Base-by-base conservation (phyloP, 192 early-diverging fungal species). In the Gaertneriomyces sp. region DNA sequence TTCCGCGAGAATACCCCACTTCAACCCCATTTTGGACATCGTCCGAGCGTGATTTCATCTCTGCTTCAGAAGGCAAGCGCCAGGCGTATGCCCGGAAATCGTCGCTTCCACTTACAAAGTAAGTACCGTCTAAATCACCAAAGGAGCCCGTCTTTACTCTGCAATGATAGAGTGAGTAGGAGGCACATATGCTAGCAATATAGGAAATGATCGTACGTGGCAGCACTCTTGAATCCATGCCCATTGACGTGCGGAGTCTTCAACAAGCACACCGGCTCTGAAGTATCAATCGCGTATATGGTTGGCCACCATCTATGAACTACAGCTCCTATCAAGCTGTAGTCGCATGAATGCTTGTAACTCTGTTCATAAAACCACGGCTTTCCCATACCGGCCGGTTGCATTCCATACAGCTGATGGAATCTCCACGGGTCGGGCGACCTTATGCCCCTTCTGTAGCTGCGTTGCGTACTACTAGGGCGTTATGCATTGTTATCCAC, bases 221-320 rank as follows among this genome's bases (percentile, higher is more conserved):
- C 25, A 41, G 43, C 52, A 57, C 54, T 60, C 57, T 45, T 17
- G 42, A 58, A 65, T 11, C 63, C 63, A 33, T 59, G 11, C 3
- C n/a, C 17, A 16, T 39, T 19, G 4, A 57, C 50, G 61, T 12
- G 16, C 54, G 61, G n/a, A 12, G 61, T 65, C 42, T 59, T 58
- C 17, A 65, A 43, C 11, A 65, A 51, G 42, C 63, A 65, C 4
- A 59, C 17, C 6, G 63, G 63, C 8, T 58, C 63, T 9, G 63
- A 17, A 11, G 63, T 25, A n/a, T 44, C 54, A 38, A 57, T n/a
- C 3, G 63, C 33, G 54, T 65, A 65, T 10, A 65, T 11, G 14
- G 63, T 65, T 16, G 63, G 63, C 11, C 42, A 65, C 63, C 63
- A 65, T 59, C 43, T 58, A 40, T 65, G 53, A 58, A 65, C 39